Evolutionary conservation across 2,329 filamentous ascomycete species (phyloP).

Genomic region (Pezicula carpinea): DNA sequence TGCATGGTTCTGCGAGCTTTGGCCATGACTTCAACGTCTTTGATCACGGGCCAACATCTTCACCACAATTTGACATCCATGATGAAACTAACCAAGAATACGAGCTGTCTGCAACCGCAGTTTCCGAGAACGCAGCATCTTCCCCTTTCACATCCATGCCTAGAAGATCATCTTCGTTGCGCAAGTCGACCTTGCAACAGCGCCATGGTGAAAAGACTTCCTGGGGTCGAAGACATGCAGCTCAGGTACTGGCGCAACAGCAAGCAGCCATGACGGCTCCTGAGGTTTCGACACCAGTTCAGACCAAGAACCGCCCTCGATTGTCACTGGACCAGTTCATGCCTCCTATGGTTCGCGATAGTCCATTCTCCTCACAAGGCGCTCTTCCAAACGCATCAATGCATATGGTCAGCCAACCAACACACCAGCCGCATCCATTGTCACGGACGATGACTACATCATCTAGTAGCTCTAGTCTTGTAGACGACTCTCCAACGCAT

Average conservation of each 20-base stretch:
- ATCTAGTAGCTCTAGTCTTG: constrained; percentile 73
- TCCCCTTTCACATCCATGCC: constrained; percentile 47
- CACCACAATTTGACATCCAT: constrained; percentile 45
- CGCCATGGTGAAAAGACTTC: constrained; percentile 66
- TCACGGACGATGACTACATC: constrained; percentile 85
- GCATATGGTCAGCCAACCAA: constrained; percentile 39
- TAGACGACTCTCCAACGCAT: constrained; percentile 67
- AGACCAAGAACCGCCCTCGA: constrained; percentile 60
- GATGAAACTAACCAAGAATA: constrained; percentile 49
- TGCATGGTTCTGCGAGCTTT: constrained; percentile 70
- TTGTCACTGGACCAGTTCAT: constrained; percentile 77
- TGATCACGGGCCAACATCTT: constrained; percentile 48
- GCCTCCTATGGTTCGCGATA: constrained; percentile 59
- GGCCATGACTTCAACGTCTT: constrained; percentile 68
- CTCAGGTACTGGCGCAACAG: constrained; percentile 34
- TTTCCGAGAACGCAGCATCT: constrained; percentile 29
- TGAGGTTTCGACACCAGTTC: constrained; percentile 52
- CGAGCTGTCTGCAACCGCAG: constrained; percentile 40
- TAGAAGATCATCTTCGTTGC: constrained; percentile 69
- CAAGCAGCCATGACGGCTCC: constrained; percentile 13
- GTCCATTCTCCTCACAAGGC: constrained; percentile 54
- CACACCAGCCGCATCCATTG: constrained; percentile 69
- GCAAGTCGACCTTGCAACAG: constrained; percentile 85
- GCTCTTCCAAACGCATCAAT: constrained; percentile 48
- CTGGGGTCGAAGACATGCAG: constrained; percentile 55